phyloP scores from a whole-genome alignment of 805 yeast species.

The Lipomyces chichibuensis region DNA sequence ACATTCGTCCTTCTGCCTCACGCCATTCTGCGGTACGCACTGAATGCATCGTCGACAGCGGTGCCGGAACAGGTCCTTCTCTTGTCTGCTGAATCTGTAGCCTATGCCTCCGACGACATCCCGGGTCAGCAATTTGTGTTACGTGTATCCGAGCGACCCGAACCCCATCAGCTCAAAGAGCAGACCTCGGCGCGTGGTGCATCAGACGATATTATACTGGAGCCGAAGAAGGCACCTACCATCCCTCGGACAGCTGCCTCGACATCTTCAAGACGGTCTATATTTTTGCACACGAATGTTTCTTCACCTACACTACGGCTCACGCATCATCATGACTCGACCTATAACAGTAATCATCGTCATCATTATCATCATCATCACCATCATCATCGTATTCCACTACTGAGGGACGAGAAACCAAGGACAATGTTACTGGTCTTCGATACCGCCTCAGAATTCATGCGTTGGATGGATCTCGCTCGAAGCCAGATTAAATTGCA shows the following conservation, averaged over 20 bases:
- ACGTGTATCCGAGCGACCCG: constrained; percentile 23
- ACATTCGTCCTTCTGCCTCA: constrained; percentile 25
- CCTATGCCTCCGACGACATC: constrained; percentile 34
- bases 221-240: not conserved
- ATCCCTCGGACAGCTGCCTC: not conserved
- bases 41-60: not conserved
- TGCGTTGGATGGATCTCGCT: constrained; percentile 29
- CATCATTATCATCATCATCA: not conserved
- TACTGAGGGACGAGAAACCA: constrained; percentile 23
- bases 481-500: constrained; percentile 24
- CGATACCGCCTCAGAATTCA: constrained; percentile 21
- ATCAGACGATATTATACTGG: not conserved
- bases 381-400: constrained; percentile 15
- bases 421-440: constrained; percentile 23
- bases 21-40: constrained; percentile 25
- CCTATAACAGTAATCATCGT: not conserved
- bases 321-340: not conserved
- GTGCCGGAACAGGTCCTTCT: constrained; percentile 21
- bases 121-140: constrained; percentile 31
- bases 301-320: constrained; percentile 2
- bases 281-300: constrained; percentile 2
- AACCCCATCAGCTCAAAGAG: constrained; percentile 2
- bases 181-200: not conserved
- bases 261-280: not conserved
- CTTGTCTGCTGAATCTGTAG: constrained; percentile 26